These are phyloP conservation scores for Thelonectria discophora DNA, from an alignment of 2,329 filamentous ascomycete genomes.

Conservation along the genomic window DNA sequence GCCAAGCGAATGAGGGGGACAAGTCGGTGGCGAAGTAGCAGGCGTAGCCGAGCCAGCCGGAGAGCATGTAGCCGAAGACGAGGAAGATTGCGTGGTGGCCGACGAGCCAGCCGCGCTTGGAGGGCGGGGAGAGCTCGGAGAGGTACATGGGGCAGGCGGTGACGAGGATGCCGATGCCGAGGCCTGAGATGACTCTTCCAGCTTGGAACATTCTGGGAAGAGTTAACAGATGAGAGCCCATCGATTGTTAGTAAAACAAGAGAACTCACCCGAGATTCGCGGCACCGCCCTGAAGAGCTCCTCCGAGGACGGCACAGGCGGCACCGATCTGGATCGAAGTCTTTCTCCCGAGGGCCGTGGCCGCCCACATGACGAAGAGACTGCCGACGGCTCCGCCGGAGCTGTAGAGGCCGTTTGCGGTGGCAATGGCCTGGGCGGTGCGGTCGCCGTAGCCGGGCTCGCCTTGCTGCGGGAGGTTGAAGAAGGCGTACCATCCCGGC, in stretches of 20 bases:
- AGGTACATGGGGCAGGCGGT: conserved; percentile 49
- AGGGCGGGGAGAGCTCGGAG: conserved; percentile 46
- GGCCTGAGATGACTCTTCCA: conserved; percentile 55
- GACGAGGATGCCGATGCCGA: conserved; percentile 52
- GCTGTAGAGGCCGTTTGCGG: conserved; percentile 58
- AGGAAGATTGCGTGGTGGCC: conserved; percentile 59
- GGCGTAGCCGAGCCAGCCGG: conserved; percentile 50
- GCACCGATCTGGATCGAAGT: conserved; percentile 57
- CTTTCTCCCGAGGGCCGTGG: conserved; percentile 53
- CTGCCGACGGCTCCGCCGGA: conserved; percentile 58
- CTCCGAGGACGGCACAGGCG: conserved; percentile 54
- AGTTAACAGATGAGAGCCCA: too few relatives aligned
- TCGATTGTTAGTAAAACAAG: too few relatives aligned
- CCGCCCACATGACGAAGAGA: conserved; percentile 61
- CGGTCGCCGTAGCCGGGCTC: conserved; percentile 55
- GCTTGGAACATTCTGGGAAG: conserved; percentile 50
- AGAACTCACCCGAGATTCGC: conserved; percentile 52
- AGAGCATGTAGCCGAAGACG: conserved; percentile 57
- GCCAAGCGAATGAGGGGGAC: conserved; percentile 50
- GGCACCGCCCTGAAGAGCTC: conserved; percentile 56
- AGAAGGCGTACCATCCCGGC: conserved; percentile 60
- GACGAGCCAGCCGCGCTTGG: conserved; percentile 58
- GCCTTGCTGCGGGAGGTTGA: conserved; percentile 54
- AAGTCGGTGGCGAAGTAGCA: conserved; percentile 46
- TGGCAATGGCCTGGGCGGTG: conserved; percentile 58